These are phyloP conservation scores for Verbena officinalis DNA, from an alignment of 257 asterid genomes.

Conservation along the genomic window DNA sequence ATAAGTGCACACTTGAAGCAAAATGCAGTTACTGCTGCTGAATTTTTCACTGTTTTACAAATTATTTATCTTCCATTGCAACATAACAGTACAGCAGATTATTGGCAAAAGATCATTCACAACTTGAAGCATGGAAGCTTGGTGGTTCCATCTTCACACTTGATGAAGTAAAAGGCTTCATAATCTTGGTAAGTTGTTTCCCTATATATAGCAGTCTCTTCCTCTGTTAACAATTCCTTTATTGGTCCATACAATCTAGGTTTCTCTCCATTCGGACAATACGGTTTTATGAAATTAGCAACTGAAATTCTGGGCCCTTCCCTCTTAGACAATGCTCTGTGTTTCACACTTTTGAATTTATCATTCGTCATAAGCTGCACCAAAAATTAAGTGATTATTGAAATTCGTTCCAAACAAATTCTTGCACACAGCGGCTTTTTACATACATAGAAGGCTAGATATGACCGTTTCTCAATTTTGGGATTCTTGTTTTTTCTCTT, in stretches of 20 bases:
- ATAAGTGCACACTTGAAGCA: not conserved
- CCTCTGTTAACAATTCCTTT: conserved; percentile 38
- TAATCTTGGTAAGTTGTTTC: conserved; percentile 29
- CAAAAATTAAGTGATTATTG: not conserved
- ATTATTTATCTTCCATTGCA: not conserved
- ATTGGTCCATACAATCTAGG: conserved; percentile 37
- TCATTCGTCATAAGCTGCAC: conserved; percentile 40
- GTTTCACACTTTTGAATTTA: conserved; percentile 36
- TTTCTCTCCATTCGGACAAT: conserved; percentile 14
- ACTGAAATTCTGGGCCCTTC: conserved; percentile 46
- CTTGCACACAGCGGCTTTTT: not conserved
- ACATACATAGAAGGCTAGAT: too few species aligned
- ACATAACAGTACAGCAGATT: not conserved
- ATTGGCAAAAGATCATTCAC: not conserved
- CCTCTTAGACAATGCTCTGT: conserved; percentile 35
- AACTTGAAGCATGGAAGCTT: conserved; percentile 31
- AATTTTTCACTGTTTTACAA: not conserved
- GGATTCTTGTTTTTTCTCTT: too few species aligned
- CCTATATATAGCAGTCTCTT: conserved; percentile 35
- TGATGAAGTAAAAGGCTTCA: not conserved
- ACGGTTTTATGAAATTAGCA: conserved; percentile 33
- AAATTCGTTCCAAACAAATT: not conserved
- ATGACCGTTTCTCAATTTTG: too few species aligned
- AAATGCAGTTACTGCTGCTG: not conserved
- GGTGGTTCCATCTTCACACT: conserved; percentile 27